Base-by-base conservation (phyloP, 441 rosid species). In the Iberis amara region DNA sequence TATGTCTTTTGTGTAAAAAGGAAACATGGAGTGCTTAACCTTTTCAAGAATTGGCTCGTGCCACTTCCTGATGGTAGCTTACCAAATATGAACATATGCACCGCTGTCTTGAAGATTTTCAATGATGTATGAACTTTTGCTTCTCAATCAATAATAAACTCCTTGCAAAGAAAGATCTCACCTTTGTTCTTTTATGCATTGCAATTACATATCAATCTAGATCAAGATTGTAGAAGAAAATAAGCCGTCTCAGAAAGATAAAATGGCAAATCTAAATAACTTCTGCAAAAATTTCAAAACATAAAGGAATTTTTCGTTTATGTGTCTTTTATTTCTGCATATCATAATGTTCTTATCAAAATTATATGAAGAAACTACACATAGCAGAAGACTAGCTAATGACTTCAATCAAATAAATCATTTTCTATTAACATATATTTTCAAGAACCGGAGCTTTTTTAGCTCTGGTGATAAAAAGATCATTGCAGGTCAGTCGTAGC, bases 21-120 rank as follows among this genome's bases (percentile, higher is more conserved):
- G 80, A 84, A 74, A 79, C 89, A 89, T 59, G 96, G 94, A 57
- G 86, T 89, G 26, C 64, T 89, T 54, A 70, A 76, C 26, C 68
- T 89, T 39, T 57, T 86, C 53, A 89, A 81, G 77, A 84, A 71
- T 40, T 86, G 97, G 96, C 91, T 89, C 10, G 96, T 86, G 60
- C 97, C 96, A 4, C 96, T 86, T 68, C 97, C 97, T 18, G 91
- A 89, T 70, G 89, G 91, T 58, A 89, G 97, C 64, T 78, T 89
- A 50, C 94, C 97, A 0, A 89, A 78, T 58, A 78, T 74, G 61
- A 89, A 79, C 62, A 82, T 89, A 49, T 85, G 96, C 7, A 79
- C 82, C 4, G 81, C 91, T 15, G 57, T 89, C 63, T 73, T 89
- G 75, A 65, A 27, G 74, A 80, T 82, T 52, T 65, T 89, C 69